Evolutionary conservation across 306 rosid species (phyloP).

Genomic region (Medicago lupulina): DNA sequence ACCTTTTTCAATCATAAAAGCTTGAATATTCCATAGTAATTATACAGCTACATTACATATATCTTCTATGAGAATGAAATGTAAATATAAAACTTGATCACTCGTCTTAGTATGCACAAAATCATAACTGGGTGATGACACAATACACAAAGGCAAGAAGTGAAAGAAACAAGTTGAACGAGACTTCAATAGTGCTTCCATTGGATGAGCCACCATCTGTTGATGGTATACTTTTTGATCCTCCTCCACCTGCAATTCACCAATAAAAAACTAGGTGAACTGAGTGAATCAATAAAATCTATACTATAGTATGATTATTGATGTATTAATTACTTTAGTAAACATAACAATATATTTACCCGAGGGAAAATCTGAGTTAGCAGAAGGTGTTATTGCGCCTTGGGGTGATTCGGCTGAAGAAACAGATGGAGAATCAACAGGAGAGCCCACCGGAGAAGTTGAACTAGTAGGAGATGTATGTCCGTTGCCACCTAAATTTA

Average conservation of each 20-base stretch:
- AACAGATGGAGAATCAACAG: conserved; percentile 44
- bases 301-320: not conserved
- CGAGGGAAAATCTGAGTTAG: conserved; percentile 53
- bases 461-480: conserved; percentile 43
- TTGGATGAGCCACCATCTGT: conserved; percentile 46
- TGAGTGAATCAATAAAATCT: not conserved
- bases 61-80: conserved; percentile 1
- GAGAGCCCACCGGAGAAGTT: conserved; percentile 52
- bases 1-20: not conserved
- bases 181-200: conserved; percentile 52
- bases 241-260: conserved; percentile 45
- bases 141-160: conserved; percentile 47
- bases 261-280: conserved; percentile 7
- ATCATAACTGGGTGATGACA: conserved; percentile 48
- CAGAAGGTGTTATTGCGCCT: conserved; percentile 55
- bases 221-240: conserved; percentile 66
- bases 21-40: not conserved
- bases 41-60: not conserved
- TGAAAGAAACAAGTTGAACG: conserved; percentile 43
- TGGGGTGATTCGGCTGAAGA: conserved; percentile 38
- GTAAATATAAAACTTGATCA: conserved; percentile 3
- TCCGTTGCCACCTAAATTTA: conserved; percentile 55
- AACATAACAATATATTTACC: conserved; percentile 30
- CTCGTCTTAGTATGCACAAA: conserved; percentile 14
- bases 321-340: not conserved